phyloP scores from a whole-genome alignment of 495 filamentous ascomycete genomes.

The Oidiodendron maius region DNA sequence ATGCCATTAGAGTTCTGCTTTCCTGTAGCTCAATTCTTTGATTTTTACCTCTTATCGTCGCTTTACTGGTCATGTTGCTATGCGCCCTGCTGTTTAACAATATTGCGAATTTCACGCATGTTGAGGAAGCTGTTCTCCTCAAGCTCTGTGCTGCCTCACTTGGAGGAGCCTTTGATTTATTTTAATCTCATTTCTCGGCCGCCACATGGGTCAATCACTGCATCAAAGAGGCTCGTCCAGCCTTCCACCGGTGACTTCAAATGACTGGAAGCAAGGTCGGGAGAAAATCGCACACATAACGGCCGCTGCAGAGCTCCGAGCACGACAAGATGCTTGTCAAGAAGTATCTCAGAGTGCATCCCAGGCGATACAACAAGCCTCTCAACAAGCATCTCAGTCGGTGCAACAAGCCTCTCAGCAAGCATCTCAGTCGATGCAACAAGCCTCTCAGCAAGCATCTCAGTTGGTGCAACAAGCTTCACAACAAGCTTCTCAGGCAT shows the following conservation, averaged over 20 bases:
- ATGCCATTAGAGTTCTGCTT: too few relatives aligned
- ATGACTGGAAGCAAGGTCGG: neutral
- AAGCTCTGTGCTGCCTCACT: conserved; percentile 18
- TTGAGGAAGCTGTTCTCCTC: too few relatives aligned
- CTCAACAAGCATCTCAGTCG: conserved; percentile 6
- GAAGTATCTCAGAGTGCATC: neutral
- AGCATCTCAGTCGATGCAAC: conserved; percentile 16
- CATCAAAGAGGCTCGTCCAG: neutral
- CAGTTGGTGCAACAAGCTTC: conserved; percentile 17
- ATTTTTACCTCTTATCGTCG: conserved; percentile 6
- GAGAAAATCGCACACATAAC: conserved; percentile 16
- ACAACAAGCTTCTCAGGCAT: conserved; percentile 12
- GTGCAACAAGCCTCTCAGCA: conserved; percentile 18
- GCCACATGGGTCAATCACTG: conserved; percentile 5
- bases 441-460: conserved; percentile 16
- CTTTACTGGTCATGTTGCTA: conserved; percentile 20
- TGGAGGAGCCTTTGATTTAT: conserved; percentile 9
- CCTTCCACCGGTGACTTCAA: conserved; percentile 2
- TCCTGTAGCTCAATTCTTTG: too few relatives aligned
- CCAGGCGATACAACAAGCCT: conserved; percentile 18
- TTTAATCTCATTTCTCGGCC: conserved; percentile 10
- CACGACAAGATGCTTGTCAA: conserved; percentile 7
- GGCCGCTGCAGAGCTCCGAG: conserved; percentile 16
- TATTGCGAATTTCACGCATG: too few relatives aligned
- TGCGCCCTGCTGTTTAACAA: too few relatives aligned